phyloP scores from a whole-genome alignment of 257 asterid genomes.

The Ophiorrhiza pumila region DNA sequence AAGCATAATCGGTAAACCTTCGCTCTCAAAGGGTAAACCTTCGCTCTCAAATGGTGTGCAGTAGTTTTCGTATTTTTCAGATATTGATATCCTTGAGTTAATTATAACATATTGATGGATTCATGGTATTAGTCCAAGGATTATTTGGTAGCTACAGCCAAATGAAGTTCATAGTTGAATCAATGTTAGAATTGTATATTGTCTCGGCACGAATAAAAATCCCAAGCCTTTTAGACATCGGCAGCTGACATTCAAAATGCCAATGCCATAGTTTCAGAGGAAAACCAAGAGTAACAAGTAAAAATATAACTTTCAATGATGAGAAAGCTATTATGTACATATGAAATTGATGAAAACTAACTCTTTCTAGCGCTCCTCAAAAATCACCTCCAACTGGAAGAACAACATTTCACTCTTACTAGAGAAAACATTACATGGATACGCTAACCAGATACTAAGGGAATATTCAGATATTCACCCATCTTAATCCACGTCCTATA shows the following conservation, averaged over 20 bases:
- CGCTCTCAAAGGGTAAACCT: too few species aligned
- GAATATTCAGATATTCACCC: neutral
- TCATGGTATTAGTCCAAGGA: too few species aligned
- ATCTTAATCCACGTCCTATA: neutral
- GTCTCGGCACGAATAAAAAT: too few species aligned
- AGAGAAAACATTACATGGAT: conserved; percentile 1
- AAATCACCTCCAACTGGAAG: conserved; percentile 3
- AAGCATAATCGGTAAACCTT: too few species aligned
- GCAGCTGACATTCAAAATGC: neutral
- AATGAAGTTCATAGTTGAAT: too few species aligned
- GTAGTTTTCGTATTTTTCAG: too few species aligned
- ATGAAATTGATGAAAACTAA: conserved; percentile 9
- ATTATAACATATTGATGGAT: too few species aligned
- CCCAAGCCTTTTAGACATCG: neutral
- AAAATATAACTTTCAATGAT: neutral
- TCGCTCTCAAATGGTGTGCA: too few species aligned
- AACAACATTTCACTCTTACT: neutral
- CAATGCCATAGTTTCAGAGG: neutral
- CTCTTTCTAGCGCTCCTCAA: conserved; percentile 10
- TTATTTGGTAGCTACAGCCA: too few species aligned
- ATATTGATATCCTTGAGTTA: too few species aligned
- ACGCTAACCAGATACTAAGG: neutral
- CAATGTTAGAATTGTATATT: too few species aligned
- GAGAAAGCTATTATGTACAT: conserved; percentile 10
- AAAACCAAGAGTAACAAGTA: neutral